Conservation (phyloP, 768 basidiomycete species). For the Macrolepiota albuminosa region DNA sequence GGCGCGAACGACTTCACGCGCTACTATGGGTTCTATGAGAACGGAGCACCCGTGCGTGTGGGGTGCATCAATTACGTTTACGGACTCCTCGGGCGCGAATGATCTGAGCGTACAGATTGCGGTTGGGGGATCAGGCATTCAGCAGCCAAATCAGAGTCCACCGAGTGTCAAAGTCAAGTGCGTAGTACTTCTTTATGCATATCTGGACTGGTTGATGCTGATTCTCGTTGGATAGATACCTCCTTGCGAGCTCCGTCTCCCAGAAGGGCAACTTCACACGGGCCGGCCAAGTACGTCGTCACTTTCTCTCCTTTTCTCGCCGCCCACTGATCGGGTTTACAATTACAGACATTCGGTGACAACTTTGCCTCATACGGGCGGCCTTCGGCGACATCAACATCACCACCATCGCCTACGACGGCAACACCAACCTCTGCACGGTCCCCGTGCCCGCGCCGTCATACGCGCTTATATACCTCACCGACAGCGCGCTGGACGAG, state of each 20-base stretch:
- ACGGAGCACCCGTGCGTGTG: too few species aligned
- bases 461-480: slow-evolving; percentile 72
- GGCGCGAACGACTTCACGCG: too few species aligned
- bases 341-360: slow-evolving; percentile 51
- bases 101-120: too few species aligned
- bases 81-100: too few species aligned
- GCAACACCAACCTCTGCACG: slow-evolving; percentile 44
- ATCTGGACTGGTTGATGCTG: neutral
- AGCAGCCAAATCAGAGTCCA: too few species aligned
- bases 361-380: slow-evolving; percentile 65
- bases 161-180: too few species aligned
- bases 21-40: too few species aligned
- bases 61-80: too few species aligned
- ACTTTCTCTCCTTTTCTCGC: neutral
- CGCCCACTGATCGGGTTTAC: too few species aligned
- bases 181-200: too few species aligned
- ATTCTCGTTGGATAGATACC: slow-evolving; percentile 20
- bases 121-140: too few species aligned
- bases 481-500: slow-evolving; percentile 27
- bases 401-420: slow-evolving; percentile 59
- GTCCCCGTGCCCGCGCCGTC: slow-evolving; percentile 66
- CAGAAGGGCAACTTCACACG: slow-evolving; percentile 57
- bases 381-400: slow-evolving; percentile 51
- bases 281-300: slow-evolving; percentile 48
- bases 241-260: slow-evolving; percentile 40